Percentiles rank a stretch among this genome's conserved stretches.
phyloP scores from a whole-genome alignment of 345 rosid species.

The Raphanus sativus region DNA sequence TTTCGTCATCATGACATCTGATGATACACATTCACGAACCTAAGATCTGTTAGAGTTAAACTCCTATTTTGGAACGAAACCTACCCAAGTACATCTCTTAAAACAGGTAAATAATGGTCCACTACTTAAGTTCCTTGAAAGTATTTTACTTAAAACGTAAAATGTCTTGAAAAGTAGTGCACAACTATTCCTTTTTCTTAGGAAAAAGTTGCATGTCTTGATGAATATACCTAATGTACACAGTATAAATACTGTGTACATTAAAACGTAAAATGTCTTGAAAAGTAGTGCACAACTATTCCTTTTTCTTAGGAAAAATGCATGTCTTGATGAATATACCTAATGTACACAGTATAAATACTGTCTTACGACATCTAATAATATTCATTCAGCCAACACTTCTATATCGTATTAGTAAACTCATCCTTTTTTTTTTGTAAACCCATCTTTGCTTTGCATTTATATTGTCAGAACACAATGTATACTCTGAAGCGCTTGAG shows the following conservation, averaged over 20 bases:
- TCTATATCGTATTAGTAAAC: no score
- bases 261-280: neutral
- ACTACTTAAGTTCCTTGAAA: neutral
- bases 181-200: conserved; percentile 20
- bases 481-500: neutral
- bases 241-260: no score
- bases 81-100: conserved; percentile 79
- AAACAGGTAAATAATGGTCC: conserved; percentile 64
- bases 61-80: conserved; percentile 87
- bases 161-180: neutral
- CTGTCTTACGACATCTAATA: no score
- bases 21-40: conserved; percentile 86
- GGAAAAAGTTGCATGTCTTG: conserved; percentile 99
- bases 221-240: conserved; percentile 34
- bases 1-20: conserved; percentile 91
- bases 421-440: neutral
- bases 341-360: no score
- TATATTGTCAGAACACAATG: neutral
- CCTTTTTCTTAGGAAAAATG: conserved; percentile 69
- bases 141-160: neutral
- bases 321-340: conserved; percentile 68
- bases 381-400: no score
- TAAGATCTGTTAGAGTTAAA: conserved; percentile 64
- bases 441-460: neutral
- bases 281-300: neutral